phyloP scores from a whole-genome alignment of 768 basidiomycete genomes.

The Suillus alpinus region DNA sequence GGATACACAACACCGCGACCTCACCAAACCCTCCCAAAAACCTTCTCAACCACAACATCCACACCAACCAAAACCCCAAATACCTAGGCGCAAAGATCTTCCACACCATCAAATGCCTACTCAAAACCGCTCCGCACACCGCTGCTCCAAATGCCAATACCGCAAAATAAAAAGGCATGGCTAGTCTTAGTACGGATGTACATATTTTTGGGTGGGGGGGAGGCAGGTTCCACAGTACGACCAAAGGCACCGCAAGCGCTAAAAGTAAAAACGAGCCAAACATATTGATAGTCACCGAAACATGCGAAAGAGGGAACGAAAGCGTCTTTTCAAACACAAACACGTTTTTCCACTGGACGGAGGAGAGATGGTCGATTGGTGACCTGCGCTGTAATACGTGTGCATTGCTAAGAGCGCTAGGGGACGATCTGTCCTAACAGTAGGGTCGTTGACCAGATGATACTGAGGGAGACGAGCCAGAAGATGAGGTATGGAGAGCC shows the following conservation, averaged over 20 bases:
- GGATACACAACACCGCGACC: too few species aligned
- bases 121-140: constrained; percentile 65
- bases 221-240: constrained; percentile 83
- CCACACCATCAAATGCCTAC: constrained; percentile 97
- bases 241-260: constrained; percentile 65
- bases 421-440: constrained; percentile 84
- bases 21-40: background rate
- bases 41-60: constrained; percentile 39
- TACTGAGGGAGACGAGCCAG: constrained; percentile 60
- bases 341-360: constrained; percentile 93
- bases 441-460: constrained; percentile 60
- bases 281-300: constrained; percentile 78
- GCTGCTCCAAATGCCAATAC: constrained; percentile 66
- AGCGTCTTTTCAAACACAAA: constrained; percentile 76
- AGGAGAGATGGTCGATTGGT: constrained; percentile 85
- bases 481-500: constrained; percentile 87
- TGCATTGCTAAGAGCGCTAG: constrained; percentile 75
- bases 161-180: constrained; percentile 66
- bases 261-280: constrained; percentile 61
- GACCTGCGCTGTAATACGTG: constrained; percentile 85
- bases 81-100: constrained; percentile 97
- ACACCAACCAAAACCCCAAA: constrained; percentile 73
- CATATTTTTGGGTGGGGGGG: constrained; percentile 40
- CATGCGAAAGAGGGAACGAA: constrained; percentile 67
- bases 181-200: constrained; percentile 47